Conservation (phyloP, 768 basidiomycete species). For the Lactifluus subvellereus region DNA sequence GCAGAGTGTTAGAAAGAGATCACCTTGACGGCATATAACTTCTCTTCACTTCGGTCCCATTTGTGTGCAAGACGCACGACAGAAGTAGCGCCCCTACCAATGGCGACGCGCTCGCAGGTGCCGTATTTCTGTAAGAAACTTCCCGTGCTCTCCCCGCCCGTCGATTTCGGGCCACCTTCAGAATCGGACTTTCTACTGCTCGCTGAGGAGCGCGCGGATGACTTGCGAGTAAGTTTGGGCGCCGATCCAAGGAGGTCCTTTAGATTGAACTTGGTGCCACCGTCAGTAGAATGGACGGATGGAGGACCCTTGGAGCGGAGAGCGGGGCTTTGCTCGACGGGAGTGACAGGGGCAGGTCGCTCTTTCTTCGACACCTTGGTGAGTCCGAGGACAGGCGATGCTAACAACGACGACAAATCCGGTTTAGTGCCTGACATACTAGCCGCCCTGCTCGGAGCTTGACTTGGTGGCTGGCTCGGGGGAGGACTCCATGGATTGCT, state of each 20-base stretch:
- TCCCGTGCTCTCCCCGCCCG: slow-evolving; percentile 46
- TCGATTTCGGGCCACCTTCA: slow-evolving; percentile 43
- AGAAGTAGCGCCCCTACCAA: slow-evolving; percentile 97
- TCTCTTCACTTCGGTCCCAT: slow-evolving; percentile 96
- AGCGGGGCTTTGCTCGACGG: slow-evolving; percentile 10
- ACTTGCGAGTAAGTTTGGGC: slow-evolving; percentile 68
- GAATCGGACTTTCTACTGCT: slow-evolving; percentile 66
- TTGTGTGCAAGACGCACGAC: slow-evolving; percentile 96
- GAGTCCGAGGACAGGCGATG: not conserved
- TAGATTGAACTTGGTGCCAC: slow-evolving; percentile 72
- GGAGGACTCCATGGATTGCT: slow-evolving; percentile 56
- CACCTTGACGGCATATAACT: slow-evolving; percentile 97
- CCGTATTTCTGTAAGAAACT: slow-evolving; percentile 88
- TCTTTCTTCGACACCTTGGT: slow-evolving; percentile 17
- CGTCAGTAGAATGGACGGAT: slow-evolving; percentile 50
- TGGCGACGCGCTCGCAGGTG: slow-evolving; percentile 92
- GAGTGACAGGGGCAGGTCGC: slow-evolving; percentile 4
- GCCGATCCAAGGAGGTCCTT: slow-evolving; percentile 72
- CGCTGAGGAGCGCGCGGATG: slow-evolving; percentile 63
- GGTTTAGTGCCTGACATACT: slow-evolving; percentile 29
- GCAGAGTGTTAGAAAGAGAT: slow-evolving; percentile 1
- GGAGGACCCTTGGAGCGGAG: slow-evolving; percentile 31
- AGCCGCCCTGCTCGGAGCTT: slow-evolving; percentile 40
- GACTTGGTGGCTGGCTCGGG: slow-evolving; percentile 48
- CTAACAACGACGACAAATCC: slow-evolving; percentile 16